Evolutionary conservation across 208 protist genomes (phyloP).

Genomic region (Wallacemonas sp.): DNA sequence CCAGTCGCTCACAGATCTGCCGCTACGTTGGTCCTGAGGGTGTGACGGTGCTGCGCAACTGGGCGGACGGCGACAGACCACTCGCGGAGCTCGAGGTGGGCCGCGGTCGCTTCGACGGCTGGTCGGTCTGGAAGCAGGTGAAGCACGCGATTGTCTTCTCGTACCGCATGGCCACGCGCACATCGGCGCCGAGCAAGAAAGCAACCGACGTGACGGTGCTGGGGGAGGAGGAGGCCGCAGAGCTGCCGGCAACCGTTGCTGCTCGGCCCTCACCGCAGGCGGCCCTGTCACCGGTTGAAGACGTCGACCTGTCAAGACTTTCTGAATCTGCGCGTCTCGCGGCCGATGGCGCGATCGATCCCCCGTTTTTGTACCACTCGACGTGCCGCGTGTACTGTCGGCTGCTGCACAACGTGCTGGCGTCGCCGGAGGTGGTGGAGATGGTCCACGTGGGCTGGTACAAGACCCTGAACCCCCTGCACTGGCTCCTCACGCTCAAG

Average conservation of each 20-base stretch:
- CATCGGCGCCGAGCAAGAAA: neutral
- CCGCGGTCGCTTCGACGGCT: constrained; percentile 4
- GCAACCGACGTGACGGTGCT: neutral
- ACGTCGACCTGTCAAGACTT: too few relatives aligned
- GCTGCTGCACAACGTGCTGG: constrained; percentile 75
- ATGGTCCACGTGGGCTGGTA: constrained; percentile 56
- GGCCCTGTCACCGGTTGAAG: too few relatives aligned
- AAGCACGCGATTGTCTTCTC: neutral
- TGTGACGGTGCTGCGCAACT: constrained; percentile 70
- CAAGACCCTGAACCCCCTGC: constrained; percentile 57
- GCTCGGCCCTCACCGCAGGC: too few relatives aligned
- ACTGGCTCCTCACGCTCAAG: constrained; percentile 67
- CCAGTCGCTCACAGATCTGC: constrained; percentile 56
- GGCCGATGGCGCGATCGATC: constrained; percentile 5
- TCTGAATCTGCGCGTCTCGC: too few relatives aligned
- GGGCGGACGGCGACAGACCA: constrained; percentile 28
- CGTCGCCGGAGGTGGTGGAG: constrained; percentile 78
- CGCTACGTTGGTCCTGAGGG: constrained; percentile 67
- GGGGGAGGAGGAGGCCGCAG: neutral
- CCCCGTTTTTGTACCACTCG: constrained; percentile 56
- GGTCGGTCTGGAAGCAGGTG: neutral
- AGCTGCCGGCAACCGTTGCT: too few relatives aligned
- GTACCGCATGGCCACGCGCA: neutral
- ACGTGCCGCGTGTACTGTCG: constrained; percentile 60
- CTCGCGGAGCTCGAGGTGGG: constrained; percentile 1